Percentiles rank a stretch among this genome's conserved stretches.
phyloP scores from a whole-genome alignment of 768 basidiomycete genomes.

The Dioszegia hungarica region DNA sequence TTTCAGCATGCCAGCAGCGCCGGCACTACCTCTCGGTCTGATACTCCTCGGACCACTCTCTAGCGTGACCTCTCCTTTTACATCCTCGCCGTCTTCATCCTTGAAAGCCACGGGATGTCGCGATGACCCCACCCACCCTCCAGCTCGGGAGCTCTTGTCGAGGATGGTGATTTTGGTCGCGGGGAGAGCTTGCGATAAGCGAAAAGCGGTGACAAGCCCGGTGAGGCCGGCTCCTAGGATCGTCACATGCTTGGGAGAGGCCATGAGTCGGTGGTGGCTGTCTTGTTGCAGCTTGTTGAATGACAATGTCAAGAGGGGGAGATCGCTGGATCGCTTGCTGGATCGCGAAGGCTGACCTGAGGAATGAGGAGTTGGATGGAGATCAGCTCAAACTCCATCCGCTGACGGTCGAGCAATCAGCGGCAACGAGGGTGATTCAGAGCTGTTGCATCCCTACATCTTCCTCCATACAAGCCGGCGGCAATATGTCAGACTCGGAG shows the following conservation, averaged over 20 bases:
- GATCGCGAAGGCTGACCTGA: too few species aligned
- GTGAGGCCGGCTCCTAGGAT: conserved; percentile 54
- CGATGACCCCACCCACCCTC: conserved; percentile 78
- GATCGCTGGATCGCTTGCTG: too few species aligned
- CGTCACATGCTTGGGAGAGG: conserved; percentile 28
- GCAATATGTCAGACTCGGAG: conserved; percentile 44
- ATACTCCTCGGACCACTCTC: conserved; percentile 86
- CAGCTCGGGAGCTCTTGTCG: conserved; percentile 62
- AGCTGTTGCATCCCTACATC: too few species aligned
- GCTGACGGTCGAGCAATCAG: too few species aligned
- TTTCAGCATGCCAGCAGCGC: conserved; percentile 64
- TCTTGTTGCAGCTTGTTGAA: too few species aligned
- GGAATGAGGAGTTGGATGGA: too few species aligned
- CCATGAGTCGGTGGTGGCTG: too few species aligned
- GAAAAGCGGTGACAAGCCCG: conserved; percentile 58
- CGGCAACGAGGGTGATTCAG: neutral
- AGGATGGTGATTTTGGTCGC: conserved; percentile 60
- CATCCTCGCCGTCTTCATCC: conserved; percentile 34
- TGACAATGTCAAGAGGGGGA: neutral
- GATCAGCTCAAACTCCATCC: too few species aligned
- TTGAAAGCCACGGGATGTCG: conserved; percentile 24
- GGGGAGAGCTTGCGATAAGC: conserved; percentile 17
- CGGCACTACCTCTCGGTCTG: conserved; percentile 60
- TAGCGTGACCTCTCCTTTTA: conserved; percentile 55
- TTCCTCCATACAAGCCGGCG: too few species aligned